These are phyloP conservation scores for Annulohypoxylon bovei DNA, from an alignment of 495 filamentous ascomycete species.

Conservation along the genomic window DNA sequence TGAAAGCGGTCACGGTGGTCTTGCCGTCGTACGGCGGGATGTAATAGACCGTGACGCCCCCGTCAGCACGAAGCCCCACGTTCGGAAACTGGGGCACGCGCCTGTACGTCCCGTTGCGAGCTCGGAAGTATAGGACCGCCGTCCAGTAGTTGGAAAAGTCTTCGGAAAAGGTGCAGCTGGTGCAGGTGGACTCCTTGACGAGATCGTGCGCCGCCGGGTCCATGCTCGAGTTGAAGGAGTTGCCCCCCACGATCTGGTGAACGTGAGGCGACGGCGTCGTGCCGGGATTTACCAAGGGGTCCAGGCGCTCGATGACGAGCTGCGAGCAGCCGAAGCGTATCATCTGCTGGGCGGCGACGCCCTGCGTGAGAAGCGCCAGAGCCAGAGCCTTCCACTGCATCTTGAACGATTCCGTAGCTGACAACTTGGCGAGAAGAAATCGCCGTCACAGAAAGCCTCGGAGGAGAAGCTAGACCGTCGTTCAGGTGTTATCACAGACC, in stretches of 20 bases:
- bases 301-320: conserved; percentile 51
- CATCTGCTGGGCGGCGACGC: conserved; percentile 44
- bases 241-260: conserved; percentile 53
- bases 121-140: conserved; percentile 52
- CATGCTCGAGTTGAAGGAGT: conserved; percentile 51
- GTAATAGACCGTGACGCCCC: conserved; percentile 56
- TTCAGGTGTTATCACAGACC: background rate
- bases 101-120: conserved; percentile 51
- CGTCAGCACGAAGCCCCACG: conserved; percentile 48
- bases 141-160: conserved; percentile 60
- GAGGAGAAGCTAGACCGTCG: background rate
- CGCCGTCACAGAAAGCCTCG: background rate
- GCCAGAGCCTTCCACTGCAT: conserved; percentile 44
- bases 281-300: conserved; percentile 52
- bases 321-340: conserved; percentile 56
- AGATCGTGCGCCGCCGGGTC: conserved; percentile 45
- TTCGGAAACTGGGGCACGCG: conserved; percentile 53
- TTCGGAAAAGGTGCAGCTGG: conserved; percentile 50
- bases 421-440: background rate
- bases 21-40: conserved; percentile 53
- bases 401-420: conserved; percentile 13
- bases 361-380: conserved; percentile 34
- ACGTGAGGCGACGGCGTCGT: conserved; percentile 46
- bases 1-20: conserved; percentile 52
- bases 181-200: conserved; percentile 48